Evolutionary conservation across 805 yeast species (phyloP), one percentile per base, ranked within the genome.

Genomic region (Millerozyma miso): DNA sequence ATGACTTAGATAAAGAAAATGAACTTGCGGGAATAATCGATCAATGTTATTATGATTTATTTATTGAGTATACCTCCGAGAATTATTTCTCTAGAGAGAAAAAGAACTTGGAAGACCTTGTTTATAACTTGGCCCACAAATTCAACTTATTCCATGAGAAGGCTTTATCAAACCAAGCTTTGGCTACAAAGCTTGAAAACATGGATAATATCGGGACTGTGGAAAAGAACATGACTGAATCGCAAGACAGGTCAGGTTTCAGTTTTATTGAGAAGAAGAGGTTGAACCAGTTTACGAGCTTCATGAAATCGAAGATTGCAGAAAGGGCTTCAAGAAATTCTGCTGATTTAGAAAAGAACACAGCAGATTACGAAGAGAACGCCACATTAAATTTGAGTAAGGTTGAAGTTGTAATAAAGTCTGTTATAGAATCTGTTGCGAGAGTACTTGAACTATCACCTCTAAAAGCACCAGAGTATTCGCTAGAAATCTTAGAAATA

Each of bases 361-460:
- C 54, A 38, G 38, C 55, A 35, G 44, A 46, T 4, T 52, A 53
- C 33, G 51, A 55, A 39, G 65, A 61, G 34, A 56, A 47, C 35
- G 45, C 56, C 1, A 53, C 54, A 13, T 48, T 76, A 36, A 69
- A 71, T 23, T 56, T 83, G 4, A 52, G 63, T 13, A 65, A 71
- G 19, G 80, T 86, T 2, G 90, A 87, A 49, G 65, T 71, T 3
- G 76, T 87, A 43, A 66, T 88, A 33, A 82, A 81, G 50, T 77
- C 85, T 14, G 76, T 83, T 5, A 83, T 88, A 31, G 97, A 89
- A 62, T 75, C 90, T 1, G 69, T 88, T 3, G 83, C 90, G 2
- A 72, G 97, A 56, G 71, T 84, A 3, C 73, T 87, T 53, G 96
- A 88, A 57, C 67, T 88, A 32, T 73, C 81, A 0, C 87, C 91